Evolutionary conservation across 257 asterid species (phyloP), one percentile per base, ranked within the genome.

Genomic region (Gynochthodes officinalis): DNA sequence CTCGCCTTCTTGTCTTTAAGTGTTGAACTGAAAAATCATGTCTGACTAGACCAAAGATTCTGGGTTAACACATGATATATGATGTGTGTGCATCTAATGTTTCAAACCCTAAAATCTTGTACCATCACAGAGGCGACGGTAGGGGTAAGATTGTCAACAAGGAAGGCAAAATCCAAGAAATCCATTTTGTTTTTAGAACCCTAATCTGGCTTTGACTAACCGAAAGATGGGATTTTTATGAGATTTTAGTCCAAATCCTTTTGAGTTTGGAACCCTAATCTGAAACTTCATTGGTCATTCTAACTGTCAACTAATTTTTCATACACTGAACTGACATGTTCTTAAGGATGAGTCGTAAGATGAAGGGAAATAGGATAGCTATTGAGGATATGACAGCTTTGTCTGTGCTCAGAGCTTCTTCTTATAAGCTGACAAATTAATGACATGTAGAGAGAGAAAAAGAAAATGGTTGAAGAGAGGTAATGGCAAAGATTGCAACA

Each of bases 41-140:
- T 82, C 84, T 78, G 91, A 86, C 50, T 76, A 79, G 85, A 82
- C 88, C 78, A 82, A 85, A 90, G 90, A 88, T 86, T 83, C 92
- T 59, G 42, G 64, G 30, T 44, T 61, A 69, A 61, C 75, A 50
- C 69, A 61, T 77, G 60, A 63, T 80, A 50, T 72, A 61, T 77
- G 60, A 63, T 80, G 66, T 73, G 40, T 75, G 77, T 60, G 43
- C 67, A 23, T 40, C 39, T 53, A 57, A 19, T 33, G 67, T 35
- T 59, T 73, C 71, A 44, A 69, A 59, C 79, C 82, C 79, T 73
- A 75, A 23, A 50, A 65, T 32, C 40, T 71, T 72, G 67, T 52
- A 55, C 59, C 18, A 44, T n/a, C 62, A 68, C 61, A 53, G 30
- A 63, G 63, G 21, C 67, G 48, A 44, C 21, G 44, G 50, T 35